phyloP scores from a whole-genome alignment of 805 yeast species.

The Spathaspora boniae region DNA sequence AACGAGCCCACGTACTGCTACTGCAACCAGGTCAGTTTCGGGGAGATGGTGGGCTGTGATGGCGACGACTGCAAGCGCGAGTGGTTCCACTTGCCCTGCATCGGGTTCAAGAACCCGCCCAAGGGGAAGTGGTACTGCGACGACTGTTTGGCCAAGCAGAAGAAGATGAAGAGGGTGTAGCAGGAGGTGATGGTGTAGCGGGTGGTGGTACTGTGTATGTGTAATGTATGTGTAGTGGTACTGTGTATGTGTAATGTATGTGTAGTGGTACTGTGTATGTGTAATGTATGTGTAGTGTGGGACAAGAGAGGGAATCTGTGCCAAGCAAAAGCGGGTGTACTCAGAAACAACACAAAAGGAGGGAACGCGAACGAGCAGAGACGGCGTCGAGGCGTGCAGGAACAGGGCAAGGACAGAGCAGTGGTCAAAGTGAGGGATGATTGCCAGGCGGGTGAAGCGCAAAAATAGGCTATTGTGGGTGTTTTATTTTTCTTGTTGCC shows the following conservation, averaged over 20 bases:
- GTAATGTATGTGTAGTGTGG: background rate
- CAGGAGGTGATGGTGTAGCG: too few relatives aligned
- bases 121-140: slow-evolving; percentile 53
- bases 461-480: too few relatives aligned
- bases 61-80: slow-evolving; percentile 88
- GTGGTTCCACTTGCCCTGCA: slow-evolving; percentile 95
- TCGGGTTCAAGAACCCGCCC: slow-evolving; percentile 82
- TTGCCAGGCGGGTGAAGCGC: too few relatives aligned
- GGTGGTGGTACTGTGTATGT: background rate
- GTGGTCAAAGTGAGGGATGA: too few relatives aligned
- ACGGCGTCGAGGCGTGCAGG: too few relatives aligned
- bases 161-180: slow-evolving; percentile 9
- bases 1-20: slow-evolving; percentile 87
- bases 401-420: too few relatives aligned
- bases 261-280: background rate
- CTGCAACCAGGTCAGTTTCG: slow-evolving; percentile 95
- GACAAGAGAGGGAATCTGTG: background rate
- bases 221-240: background rate
- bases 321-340: background rate
- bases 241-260: background rate
- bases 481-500: too few relatives aligned
- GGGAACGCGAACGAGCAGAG: background rate
- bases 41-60: slow-evolving; percentile 99
- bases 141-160: slow-evolving; percentile 12
- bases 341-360: background rate